Conservation (phyloP, 208 protist genomes). For the Leishmania lainsoni region DNA sequence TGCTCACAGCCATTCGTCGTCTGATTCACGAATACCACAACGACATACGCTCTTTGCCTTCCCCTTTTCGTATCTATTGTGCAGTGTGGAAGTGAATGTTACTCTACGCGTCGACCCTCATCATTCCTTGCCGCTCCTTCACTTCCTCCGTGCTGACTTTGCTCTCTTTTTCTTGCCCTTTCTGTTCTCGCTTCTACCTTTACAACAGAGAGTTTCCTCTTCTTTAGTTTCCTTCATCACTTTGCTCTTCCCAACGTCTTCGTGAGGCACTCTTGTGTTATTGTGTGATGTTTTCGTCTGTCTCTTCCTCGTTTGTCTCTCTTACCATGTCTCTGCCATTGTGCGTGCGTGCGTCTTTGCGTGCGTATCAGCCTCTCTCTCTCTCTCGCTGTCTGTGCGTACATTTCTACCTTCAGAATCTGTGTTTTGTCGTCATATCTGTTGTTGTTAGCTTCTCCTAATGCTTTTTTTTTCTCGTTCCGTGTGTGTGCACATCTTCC, state of each 20-base stretch:
- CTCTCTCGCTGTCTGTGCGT: constrained; percentile 6
- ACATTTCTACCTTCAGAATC: background rate
- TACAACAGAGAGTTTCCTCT: too few species aligned
- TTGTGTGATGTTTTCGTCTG: background rate
- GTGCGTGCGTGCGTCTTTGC: background rate
- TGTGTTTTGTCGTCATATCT: background rate
- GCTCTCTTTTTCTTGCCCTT: background rate
- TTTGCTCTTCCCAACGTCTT: too few species aligned
- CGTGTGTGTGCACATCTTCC: background rate
- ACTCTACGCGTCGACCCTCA: background rate
- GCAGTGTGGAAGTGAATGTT: background rate
- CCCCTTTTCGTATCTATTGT: background rate
- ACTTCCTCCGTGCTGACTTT: background rate
- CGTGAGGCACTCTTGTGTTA: too few species aligned
- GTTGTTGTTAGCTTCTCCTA: background rate
- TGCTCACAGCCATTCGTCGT: too few species aligned
- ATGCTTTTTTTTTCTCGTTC: background rate
- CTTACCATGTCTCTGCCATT: background rate
- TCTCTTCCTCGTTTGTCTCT: background rate
- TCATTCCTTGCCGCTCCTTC: background rate
- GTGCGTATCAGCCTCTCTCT: background rate
- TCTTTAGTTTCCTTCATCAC: too few species aligned
- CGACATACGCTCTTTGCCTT: background rate
- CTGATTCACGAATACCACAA: background rate
- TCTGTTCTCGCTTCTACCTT: background rate